These are phyloP conservation scores for Plasmopara muralis DNA, from an alignment of 352 stramenopile species.

Conservation along the genomic window DNA sequence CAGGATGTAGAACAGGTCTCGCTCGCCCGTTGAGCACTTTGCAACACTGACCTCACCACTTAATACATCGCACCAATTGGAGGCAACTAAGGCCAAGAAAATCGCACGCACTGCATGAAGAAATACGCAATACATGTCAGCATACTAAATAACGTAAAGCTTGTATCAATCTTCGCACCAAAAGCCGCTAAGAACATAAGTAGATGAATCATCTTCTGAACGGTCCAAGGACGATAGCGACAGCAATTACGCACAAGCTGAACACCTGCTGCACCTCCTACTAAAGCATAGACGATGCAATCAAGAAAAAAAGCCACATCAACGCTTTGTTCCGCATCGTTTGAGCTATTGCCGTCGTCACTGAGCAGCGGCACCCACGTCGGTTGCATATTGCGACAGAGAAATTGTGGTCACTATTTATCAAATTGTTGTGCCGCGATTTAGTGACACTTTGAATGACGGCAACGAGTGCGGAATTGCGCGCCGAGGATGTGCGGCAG, in stretches of 20 bases:
- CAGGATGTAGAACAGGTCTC: constrained; percentile 82
- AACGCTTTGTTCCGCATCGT: constrained; percentile 41
- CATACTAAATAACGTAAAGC: background rate
- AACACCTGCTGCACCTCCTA: constrained; percentile 45
- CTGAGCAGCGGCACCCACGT: constrained; percentile 11
- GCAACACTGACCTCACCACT: constrained; percentile 54
- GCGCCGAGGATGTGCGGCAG: constrained; percentile 31
- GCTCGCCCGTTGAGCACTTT: constrained; percentile 50
- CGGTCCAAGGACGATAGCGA: constrained; percentile 76
- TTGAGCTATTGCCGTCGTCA: constrained; percentile 8
- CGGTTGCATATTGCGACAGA: constrained; percentile 4
- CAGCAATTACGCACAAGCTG: constrained; percentile 82
- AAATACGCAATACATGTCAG: background rate
- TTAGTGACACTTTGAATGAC: constrained; percentile 19
- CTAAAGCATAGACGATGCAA: constrained; percentile 56
- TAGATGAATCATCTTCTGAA: constrained; percentile 85
- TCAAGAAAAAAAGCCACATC: constrained; percentile 61
- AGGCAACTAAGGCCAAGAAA: constrained; percentile 66
- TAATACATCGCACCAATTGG: constrained; percentile 78
- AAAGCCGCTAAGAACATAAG: constrained; percentile 77
- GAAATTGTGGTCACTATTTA: background rate
- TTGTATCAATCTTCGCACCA: constrained; percentile 20
- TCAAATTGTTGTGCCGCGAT: background rate
- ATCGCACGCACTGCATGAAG: constrained; percentile 39
- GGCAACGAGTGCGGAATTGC: constrained; percentile 10